Percentiles rank a stretch among this genome's conserved stretches.
Evolutionary conservation across 202 grass and related monocot genomes (phyloP).

Genomic region (Sporobolus alterniflorus): DNA sequence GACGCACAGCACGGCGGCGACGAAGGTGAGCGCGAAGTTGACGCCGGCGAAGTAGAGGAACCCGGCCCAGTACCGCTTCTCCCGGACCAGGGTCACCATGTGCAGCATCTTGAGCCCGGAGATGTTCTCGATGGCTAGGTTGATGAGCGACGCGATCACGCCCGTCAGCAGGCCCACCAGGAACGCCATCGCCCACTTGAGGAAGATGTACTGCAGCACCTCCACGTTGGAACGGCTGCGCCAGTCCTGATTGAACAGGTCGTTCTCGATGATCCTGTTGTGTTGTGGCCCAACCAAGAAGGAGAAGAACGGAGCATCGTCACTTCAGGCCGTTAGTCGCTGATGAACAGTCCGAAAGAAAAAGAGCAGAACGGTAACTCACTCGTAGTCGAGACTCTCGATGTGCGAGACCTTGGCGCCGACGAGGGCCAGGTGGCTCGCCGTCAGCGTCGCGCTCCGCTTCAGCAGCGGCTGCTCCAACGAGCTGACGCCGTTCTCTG

Average conservation of each 20-base stretch:
- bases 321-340: not conserved
- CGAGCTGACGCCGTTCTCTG: conserved; percentile 7
- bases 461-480: conserved; percentile 73
- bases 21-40: conserved; percentile 71
- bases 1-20: conserved; percentile 80
- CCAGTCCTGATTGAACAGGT: conserved; percentile 98
- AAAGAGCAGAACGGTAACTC: not conserved
- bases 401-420: conserved; percentile 96
- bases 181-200: conserved; percentile 94
- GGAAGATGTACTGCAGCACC: conserved; percentile 89
- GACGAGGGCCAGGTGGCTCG: conserved; percentile 86
- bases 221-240: conserved; percentile 83
- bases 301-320: not conserved
- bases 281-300: not conserved
- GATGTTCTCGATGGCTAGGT: conserved; percentile 97
- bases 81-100: conserved; percentile 68
- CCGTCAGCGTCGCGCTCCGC: conserved; percentile 64
- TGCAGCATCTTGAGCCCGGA: conserved; percentile 87
- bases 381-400: conserved; percentile 99
- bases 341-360: not conserved
- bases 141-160: conserved; percentile 84
- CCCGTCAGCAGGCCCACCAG: conserved; percentile 91
- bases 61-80: conserved; percentile 68
- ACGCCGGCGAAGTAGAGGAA: conserved; percentile 80
- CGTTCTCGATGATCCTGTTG: conserved; percentile 92